Percentiles rank a stretch among this genome's conserved stretches.
Conservation (phyloP, 1,284 basidiomycete species). For the Wallemia ichthyophaga region DNA sequence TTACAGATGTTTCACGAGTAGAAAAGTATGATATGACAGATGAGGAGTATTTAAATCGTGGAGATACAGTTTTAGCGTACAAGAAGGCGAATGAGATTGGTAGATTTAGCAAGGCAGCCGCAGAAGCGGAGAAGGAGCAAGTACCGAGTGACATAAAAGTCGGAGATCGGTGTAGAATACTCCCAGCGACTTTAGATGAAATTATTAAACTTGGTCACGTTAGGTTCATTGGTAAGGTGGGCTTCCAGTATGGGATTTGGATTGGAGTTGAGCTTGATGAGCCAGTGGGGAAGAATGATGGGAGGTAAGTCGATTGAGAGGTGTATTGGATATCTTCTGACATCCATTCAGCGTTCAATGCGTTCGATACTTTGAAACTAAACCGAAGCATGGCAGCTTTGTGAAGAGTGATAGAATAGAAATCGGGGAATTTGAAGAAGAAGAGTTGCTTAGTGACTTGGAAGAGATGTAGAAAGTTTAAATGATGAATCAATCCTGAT, state of each 20-base stretch:
- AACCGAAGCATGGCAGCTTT: neutral
- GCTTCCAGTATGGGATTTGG: neutral
- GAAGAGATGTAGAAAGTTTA: neutral
- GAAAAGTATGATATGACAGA: neutral
- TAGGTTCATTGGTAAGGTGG: neutral
- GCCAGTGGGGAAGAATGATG: neutral
- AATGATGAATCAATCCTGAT: neutral
- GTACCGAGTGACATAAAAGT: neutral
- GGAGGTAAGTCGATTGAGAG: neutral
- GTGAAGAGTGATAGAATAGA: neutral
- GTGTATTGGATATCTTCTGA: neutral
- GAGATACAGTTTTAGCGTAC: neutral
- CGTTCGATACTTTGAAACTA: neutral
- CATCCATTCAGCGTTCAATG: neutral
- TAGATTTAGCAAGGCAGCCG: neutral
- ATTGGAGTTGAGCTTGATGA: neutral
- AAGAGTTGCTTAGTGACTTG: neutral
- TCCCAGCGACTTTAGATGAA: neutral
- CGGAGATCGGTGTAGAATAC: neutral
- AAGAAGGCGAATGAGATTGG: neutral
- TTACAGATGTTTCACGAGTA: neutral
- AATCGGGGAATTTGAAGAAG: neutral
- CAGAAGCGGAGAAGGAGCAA: neutral
- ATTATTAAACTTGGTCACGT: neutral
- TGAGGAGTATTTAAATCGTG: neutral